phyloP scores from a whole-genome alignment of 305 asterid species.

The Coffea humblotiana region DNA sequence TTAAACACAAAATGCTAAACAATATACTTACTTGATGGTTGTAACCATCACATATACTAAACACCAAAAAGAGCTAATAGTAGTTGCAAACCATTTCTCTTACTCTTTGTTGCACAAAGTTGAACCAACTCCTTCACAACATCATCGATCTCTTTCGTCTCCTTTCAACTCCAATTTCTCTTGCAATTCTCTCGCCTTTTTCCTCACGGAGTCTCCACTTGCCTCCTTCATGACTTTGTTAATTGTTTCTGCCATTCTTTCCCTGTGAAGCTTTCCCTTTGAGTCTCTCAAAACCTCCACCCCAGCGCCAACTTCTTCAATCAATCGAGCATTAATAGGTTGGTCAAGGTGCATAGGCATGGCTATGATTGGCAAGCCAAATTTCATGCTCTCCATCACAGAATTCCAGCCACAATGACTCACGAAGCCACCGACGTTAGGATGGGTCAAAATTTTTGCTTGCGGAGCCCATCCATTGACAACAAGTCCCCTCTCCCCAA shows the following conservation, averaged over 20 bases:
- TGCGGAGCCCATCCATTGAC: slow-evolving; percentile 57
- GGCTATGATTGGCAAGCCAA: slow-evolving; percentile 50
- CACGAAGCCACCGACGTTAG: slow-evolving; percentile 42
- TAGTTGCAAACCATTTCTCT: background rate
- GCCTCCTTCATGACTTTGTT: slow-evolving; percentile 27
- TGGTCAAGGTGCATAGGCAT: slow-evolving; percentile 61
- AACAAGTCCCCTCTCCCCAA: slow-evolving; percentile 31
- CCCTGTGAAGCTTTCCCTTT: slow-evolving; percentile 19
- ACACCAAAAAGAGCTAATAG: background rate
- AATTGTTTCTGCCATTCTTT: slow-evolving; percentile 26
- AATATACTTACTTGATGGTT: background rate
- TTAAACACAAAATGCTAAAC: background rate
- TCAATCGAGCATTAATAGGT: slow-evolving; percentile 44
- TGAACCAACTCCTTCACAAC: slow-evolving; percentile 11
- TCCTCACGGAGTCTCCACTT: slow-evolving; percentile 24
- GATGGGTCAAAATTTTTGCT: slow-evolving; percentile 37
- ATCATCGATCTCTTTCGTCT: slow-evolving; percentile 10
- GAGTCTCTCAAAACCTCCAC: slow-evolving; percentile 38
- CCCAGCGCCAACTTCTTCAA: slow-evolving; percentile 35
- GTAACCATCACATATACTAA: background rate
- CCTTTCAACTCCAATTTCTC: slow-evolving; percentile 2
- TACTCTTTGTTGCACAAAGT: background rate
- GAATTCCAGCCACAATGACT: slow-evolving; percentile 63
- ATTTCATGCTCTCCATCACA: slow-evolving; percentile 41
- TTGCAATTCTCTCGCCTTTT: background rate